phyloP scores from a whole-genome alignment of 169 alveolate species.

The Eimeria necatrix region DNA sequence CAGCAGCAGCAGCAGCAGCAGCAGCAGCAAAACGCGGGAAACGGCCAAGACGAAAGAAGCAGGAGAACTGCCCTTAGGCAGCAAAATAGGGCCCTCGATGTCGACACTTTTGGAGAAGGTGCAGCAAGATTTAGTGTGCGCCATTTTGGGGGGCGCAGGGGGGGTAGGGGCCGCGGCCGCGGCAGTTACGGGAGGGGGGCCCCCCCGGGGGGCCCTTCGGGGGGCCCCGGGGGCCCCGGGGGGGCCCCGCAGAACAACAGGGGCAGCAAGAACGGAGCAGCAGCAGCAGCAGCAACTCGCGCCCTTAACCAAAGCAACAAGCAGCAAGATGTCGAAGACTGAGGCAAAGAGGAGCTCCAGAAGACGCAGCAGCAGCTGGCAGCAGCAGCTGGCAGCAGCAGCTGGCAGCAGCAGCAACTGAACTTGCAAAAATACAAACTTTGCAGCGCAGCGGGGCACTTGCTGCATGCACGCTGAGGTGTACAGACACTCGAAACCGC shows the following conservation, averaged over 20 bases:
- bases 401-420: neutral
- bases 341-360: neutral
- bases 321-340: neutral
- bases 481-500: no score
- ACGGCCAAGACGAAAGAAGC: neutral
- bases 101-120: constrained; percentile 67
- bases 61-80: constrained; percentile 38
- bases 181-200: neutral
- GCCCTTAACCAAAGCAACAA: neutral
- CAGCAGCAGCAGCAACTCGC: no score
- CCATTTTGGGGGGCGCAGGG: constrained; percentile 20
- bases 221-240: neutral
- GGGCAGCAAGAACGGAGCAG: no score
- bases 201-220: no score
- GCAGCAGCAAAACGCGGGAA: neutral
- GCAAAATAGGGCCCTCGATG: constrained; percentile 54
- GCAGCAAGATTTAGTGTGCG: constrained; percentile 66
- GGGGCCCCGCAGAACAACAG: neutral
- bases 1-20: constrained; percentile 1
- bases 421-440: no score
- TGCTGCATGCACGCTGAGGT: no score
- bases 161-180: constrained; percentile 34
- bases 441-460: no score
- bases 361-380: neutral
- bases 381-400: neutral